Conservation (phyloP, 2,329 filamentous ascomycete genomes). For the Nakataea oryzae region DNA sequence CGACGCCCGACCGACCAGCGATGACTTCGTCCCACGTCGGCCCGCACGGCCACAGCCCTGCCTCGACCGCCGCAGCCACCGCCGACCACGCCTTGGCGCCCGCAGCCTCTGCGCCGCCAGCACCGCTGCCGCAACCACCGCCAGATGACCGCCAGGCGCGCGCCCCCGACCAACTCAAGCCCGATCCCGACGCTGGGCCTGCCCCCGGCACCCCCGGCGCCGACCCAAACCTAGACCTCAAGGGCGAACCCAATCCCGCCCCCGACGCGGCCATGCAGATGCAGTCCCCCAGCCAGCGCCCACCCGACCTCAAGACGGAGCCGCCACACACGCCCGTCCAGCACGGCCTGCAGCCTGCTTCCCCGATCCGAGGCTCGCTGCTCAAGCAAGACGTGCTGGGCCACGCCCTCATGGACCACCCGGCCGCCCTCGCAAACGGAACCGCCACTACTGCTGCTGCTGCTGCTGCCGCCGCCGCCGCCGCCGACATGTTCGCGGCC, state of each 20-base stretch:
- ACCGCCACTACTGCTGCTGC: not conserved
- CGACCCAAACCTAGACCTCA: not conserved
- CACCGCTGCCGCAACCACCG: not conserved
- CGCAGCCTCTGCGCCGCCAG: not conserved
- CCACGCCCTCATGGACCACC: not conserved
- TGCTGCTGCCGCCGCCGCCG: conserved; percentile 5
- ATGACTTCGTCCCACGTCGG: conserved; percentile 49
- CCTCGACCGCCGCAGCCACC: not conserved
- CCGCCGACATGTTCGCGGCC: conserved; percentile 9
- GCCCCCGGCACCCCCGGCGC: not conserved
- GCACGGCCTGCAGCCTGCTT: not conserved
- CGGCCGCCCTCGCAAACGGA: not conserved
- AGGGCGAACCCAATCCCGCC: not conserved
- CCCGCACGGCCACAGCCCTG: conserved; percentile 16
- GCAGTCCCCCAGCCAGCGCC: not conserved
- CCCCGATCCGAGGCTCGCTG: not conserved
- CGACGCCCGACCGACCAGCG: conserved; percentile 32
- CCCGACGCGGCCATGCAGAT: not conserved
- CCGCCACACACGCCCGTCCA: not conserved
- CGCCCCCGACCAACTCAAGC: not conserved
- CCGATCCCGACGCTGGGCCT: not conserved
- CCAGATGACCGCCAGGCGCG: not conserved
- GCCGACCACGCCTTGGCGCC: not conserved
- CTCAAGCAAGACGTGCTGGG: not conserved
- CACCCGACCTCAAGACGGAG: not conserved